Evolutionary conservation across 306 rosid genomes (phyloP), one percentile per base, ranked within the genome.

Genomic region (Castanospermum australe): DNA sequence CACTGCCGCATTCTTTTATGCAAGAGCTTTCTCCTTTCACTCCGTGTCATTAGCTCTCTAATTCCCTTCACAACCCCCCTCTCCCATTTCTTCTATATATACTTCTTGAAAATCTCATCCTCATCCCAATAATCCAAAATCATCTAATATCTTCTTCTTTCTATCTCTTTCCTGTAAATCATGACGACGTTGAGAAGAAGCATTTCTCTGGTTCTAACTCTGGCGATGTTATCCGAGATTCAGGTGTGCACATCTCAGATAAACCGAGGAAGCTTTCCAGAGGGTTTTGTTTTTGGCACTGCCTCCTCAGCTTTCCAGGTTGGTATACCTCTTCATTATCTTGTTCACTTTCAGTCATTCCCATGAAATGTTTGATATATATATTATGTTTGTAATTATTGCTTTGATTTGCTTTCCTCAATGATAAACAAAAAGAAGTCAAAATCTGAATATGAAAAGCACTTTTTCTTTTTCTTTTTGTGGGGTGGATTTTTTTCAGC

Each of bases 281-380:
- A 82, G 38, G 93, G 92, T 6, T 95, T 95, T 62, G 81, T 84
- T 11, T 95, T 95, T 44, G 99, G 99, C 6, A 95, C 98, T 18
- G 98, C 99, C n/a, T 93, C 99, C 72, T 86, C 99, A 61, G 97
- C 98, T 77, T 95, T 88, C 83, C 99, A 91, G 98, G 99, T 95
- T 84, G 0, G 48, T 67, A 4, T 10, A 28, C 18, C 25, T 11
- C 10, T 11, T 69, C 9, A 2, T 56, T 20, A 50, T 2, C 5
- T 50, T 50, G n/a, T 17, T 6, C 6, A 17, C 8, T 36, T 35
- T 21, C 20, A 7, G 9, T 12, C 69, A 41, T 3, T 41, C 25
- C 36, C 21, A 6, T 24, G 0, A 17, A 54, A 21, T 55, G 33
- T 35, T 2, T 13, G 22, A 61, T 11, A 17, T 0, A 21, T 56